phyloP scores from a whole-genome alignment of 352 stramenopile species.

The Phytophthora megakarya region DNA sequence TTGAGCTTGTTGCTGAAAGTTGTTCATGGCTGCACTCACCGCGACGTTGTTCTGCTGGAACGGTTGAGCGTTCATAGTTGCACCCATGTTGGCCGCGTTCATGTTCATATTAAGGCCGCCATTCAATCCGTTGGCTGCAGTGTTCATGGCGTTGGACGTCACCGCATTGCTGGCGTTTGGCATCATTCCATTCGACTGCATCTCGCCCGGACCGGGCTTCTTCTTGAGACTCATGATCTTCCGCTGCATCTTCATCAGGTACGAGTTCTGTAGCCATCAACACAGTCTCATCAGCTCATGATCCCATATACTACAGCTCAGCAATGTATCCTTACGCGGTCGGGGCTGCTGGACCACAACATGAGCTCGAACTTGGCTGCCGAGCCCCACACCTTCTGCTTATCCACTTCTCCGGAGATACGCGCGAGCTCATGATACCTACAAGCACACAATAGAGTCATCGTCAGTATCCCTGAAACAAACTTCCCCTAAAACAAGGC shows the following conservation, averaged over 20 bases:
- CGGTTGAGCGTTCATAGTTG: slow-evolving; percentile 42
- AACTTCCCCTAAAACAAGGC: neutral
- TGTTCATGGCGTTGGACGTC: slow-evolving; percentile 37
- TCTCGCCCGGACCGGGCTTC: slow-evolving; percentile 52
- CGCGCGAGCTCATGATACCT: slow-evolving; percentile 87
- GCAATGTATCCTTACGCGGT: slow-evolving; percentile 46
- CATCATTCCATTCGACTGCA: slow-evolving; percentile 40
- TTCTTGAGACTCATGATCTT: slow-evolving; percentile 86
- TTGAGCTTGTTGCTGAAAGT: slow-evolving; percentile 59
- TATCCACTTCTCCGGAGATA: slow-evolving; percentile 81
- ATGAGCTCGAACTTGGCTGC: slow-evolving; percentile 89
- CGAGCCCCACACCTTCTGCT: slow-evolving; percentile 86
- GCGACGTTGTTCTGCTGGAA: slow-evolving; percentile 45
- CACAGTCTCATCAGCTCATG: slow-evolving; percentile 5
- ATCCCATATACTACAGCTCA: neutral
- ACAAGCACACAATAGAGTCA: neutral
- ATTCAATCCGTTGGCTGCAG: slow-evolving; percentile 33
- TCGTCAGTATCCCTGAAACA: neutral
- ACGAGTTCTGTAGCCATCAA: slow-evolving; percentile 58
- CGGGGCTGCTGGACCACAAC: slow-evolving; percentile 78
- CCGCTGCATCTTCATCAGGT: slow-evolving; percentile 84
- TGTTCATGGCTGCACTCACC: slow-evolving; percentile 56
- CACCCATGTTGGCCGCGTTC: slow-evolving; percentile 36
- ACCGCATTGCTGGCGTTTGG: slow-evolving; percentile 34
- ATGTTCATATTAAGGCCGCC: slow-evolving; percentile 47